Conservation (phyloP, 805 yeast species). For the Hanseniaspora occidentalis region DNA sequence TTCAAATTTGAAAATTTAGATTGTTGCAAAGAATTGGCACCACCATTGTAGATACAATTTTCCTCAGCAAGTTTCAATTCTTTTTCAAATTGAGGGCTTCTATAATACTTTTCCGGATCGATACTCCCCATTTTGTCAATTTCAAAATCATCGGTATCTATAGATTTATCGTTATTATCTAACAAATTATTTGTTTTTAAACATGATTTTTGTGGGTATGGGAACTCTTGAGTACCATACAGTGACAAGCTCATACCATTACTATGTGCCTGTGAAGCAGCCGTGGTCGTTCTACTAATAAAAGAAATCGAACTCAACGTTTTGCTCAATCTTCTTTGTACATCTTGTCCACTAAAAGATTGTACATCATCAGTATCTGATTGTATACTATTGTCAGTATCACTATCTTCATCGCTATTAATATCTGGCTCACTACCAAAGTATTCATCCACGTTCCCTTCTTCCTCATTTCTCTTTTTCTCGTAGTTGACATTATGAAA, state of each 20-base stretch:
- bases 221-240: background rate
- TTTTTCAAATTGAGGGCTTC: background rate
- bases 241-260: background rate
- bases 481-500: no score
- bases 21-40: background rate
- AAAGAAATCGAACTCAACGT: background rate
- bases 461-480: background rate
- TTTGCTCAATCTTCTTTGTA: background rate
- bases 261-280: background rate
- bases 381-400: no score
- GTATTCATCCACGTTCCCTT: background rate
- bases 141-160: no score
- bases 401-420: background rate
- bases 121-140: no score
- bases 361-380: no score
- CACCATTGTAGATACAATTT: background rate
- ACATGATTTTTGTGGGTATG: background rate
- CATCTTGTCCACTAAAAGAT: background rate
- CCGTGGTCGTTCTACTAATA: background rate
- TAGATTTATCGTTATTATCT: no score
- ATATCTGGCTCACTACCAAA: background rate
- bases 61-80: background rate
- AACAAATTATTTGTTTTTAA: background rate
- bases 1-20: constrained; percentile 18
- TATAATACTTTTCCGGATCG: background rate